These are phyloP conservation scores for Talaromyces amestolkiae DNA, from an alignment of 2,329 filamentous ascomycete genomes.

Conservation along the genomic window DNA sequence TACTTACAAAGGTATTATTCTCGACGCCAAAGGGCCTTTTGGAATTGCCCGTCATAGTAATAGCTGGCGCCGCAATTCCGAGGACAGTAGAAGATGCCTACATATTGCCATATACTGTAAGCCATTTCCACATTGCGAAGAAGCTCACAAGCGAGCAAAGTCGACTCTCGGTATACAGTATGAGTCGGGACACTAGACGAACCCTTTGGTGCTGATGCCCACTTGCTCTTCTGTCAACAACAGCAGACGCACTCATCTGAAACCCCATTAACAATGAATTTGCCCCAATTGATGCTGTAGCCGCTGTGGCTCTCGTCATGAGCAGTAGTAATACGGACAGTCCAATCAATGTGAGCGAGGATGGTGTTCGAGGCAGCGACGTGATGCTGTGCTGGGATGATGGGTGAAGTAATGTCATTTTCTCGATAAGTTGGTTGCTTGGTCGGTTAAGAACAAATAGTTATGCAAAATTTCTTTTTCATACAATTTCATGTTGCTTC, in stretches of 20 bases:
- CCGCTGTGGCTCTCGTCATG: not conserved
- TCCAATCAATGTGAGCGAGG: slow-evolving; percentile 6
- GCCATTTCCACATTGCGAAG: not conserved
- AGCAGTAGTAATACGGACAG: not conserved
- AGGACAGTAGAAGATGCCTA: not conserved
- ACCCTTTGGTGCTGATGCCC: not conserved
- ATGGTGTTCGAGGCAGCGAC: not conserved
- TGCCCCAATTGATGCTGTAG: not conserved
- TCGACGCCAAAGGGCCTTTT: slow-evolving; percentile 26
- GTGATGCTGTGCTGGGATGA: slow-evolving; percentile 3
- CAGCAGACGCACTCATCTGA: not conserved
- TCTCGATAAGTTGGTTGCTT: not conserved
- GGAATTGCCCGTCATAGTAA: slow-evolving; percentile 23
- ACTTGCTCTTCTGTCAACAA: not conserved
- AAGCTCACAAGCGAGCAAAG: not conserved
- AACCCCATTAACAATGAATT: not conserved
- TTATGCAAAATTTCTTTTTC: not conserved
- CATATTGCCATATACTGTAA: not conserved
- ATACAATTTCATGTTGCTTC: not conserved
- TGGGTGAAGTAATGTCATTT: not conserved
- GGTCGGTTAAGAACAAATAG: not conserved
- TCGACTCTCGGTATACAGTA: not conserved
- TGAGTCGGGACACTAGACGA: not conserved
- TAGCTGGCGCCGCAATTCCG: slow-evolving; percentile 18
- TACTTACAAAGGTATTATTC: slow-evolving; percentile 27